These are phyloP conservation scores for Begonia peltatifolia DNA, from an alignment of 306 rosid species.

Conservation along the genomic window DNA sequence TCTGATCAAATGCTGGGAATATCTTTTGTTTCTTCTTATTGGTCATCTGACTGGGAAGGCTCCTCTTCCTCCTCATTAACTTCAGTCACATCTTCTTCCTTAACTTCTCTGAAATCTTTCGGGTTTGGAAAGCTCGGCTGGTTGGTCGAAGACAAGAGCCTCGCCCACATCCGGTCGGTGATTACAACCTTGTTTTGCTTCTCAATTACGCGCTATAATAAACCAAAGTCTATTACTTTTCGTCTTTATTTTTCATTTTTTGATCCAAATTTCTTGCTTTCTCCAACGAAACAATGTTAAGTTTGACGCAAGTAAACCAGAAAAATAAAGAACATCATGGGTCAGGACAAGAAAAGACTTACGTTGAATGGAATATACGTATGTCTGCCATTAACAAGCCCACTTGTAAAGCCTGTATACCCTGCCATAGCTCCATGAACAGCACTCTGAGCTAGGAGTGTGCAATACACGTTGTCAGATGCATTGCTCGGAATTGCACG, in stretches of 20 bases:
- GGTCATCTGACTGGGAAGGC: conserved; percentile 13
- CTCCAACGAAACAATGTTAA: not conserved
- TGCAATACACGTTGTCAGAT: conserved; percentile 79
- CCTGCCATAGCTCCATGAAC: conserved; percentile 97
- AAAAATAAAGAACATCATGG: not conserved
- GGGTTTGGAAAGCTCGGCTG: conserved; percentile 43
- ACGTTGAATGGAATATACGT: conserved; percentile 76
- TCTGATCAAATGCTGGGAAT: not conserved
- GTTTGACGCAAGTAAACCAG: not conserved
- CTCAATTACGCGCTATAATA: conserved; percentile 56
- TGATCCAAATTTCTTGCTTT: not conserved
- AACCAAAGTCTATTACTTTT: conserved; percentile 9
- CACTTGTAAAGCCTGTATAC: conserved; percentile 61
- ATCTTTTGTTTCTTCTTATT: not conserved
- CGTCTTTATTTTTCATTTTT: no score
- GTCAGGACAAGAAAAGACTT: conserved; percentile 8
- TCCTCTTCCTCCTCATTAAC: conserved; percentile 17
- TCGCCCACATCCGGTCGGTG: conserved; percentile 90
- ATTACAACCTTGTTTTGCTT: conserved; percentile 68
- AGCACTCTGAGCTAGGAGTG: conserved; percentile 86
- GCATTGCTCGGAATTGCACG: conserved; percentile 86
- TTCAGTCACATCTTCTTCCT: conserved; percentile 20
- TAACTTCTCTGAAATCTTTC: conserved; percentile 16
- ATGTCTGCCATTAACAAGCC: conserved; percentile 79
- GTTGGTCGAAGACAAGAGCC: conserved; percentile 21